Percentiles rank a stretch among this genome's conserved stretches.
Evolutionary conservation across 352 stramenopile species (phyloP).

Genomic region (Phytophthora nicotianae): DNA sequence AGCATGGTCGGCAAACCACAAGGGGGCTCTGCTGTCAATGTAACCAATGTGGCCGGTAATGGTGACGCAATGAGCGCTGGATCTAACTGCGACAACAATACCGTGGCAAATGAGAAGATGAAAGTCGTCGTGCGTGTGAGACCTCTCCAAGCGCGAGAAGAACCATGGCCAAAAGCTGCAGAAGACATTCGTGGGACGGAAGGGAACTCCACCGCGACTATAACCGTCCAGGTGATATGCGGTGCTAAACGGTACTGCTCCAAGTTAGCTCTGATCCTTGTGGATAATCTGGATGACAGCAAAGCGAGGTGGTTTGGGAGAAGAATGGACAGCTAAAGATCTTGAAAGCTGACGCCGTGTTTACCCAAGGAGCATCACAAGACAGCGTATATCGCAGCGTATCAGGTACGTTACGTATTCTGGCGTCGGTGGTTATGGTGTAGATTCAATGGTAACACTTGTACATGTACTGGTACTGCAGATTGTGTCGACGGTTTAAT

Average conservation of each 20-base stretch:
- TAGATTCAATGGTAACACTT: slow-evolving; percentile 6
- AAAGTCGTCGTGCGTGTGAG: slow-evolving; percentile 70
- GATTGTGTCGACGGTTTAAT: slow-evolving; percentile 67
- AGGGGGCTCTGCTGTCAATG: background rate
- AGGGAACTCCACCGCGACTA: slow-evolving; percentile 18
- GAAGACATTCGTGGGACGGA: background rate
- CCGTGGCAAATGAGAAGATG: slow-evolving; percentile 39
- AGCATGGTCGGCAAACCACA: slow-evolving; percentile 14
- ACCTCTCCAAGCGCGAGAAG: slow-evolving; percentile 55
- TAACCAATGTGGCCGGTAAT: slow-evolving; percentile 1
- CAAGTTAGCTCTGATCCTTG: background rate
- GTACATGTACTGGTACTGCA: slow-evolving; percentile 14
- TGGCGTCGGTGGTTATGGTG: background rate
- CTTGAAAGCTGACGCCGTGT: slow-evolving; percentile 59
- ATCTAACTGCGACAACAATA: slow-evolving; percentile 5
- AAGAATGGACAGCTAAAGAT: slow-evolving; percentile 73
- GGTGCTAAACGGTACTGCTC: background rate
- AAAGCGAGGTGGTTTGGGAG: slow-evolving; percentile 61
- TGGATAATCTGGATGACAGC: slow-evolving; percentile 19
- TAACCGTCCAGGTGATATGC: slow-evolving; percentile 42
- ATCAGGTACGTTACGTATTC: slow-evolving; percentile 41
- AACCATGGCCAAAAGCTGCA: slow-evolving; percentile 36
- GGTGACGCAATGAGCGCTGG: background rate
- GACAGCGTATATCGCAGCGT: slow-evolving; percentile 57
- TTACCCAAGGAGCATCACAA: slow-evolving; percentile 43